A percentile compares a stretch with the other conserved stretches of the same genome.
Conservation (phyloP, 371 early-diverging fungal species). For the Polyrhizophydium stewartii region DNA sequence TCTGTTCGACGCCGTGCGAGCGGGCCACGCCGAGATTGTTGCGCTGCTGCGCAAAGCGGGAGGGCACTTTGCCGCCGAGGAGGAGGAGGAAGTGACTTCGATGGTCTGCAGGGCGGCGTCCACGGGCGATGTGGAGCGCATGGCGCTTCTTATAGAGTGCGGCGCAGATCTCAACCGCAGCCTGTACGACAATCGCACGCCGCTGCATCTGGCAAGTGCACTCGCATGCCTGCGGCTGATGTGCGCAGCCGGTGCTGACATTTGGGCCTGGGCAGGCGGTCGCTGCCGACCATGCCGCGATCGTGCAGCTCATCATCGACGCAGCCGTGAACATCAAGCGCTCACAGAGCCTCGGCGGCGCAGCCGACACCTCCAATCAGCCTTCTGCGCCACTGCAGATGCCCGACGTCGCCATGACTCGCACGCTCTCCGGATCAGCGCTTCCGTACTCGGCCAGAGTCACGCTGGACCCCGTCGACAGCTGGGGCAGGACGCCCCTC, state of each 20-base stretch:
- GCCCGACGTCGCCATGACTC: neutral
- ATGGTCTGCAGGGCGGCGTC: conserved; percentile 30
- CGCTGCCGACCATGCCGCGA: conserved; percentile 36
- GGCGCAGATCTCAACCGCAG: conserved; percentile 54
- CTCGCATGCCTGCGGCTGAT: neutral
- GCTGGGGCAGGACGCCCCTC: conserved; percentile 51
- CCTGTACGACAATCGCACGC: conserved; percentile 53
- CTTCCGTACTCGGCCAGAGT: conserved; percentile 25
- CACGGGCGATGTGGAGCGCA: conserved; percentile 45
- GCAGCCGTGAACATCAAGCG: conserved; percentile 7
- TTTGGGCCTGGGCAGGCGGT: conserved; percentile 37
- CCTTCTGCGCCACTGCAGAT: too few species aligned
- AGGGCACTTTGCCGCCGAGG: conserved; percentile 84
- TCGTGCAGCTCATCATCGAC: conserved; percentile 39
- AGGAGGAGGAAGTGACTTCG: conserved; percentile 54
- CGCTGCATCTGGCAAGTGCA: conserved; percentile 49
- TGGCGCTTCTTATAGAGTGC: conserved; percentile 49
- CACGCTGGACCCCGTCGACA: conserved; percentile 44
- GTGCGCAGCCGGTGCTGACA: neutral
- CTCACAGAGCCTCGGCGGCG: neutral
- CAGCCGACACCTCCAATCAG: too few species aligned
- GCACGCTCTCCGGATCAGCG: neutral
- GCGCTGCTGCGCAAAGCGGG: conserved; percentile 71
- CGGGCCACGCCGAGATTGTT: conserved; percentile 58
- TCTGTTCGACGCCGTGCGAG: conserved; percentile 73